Conservation (phyloP, 2,329 filamentous ascomycete genomes). For the Thelonectria discophora region DNA sequence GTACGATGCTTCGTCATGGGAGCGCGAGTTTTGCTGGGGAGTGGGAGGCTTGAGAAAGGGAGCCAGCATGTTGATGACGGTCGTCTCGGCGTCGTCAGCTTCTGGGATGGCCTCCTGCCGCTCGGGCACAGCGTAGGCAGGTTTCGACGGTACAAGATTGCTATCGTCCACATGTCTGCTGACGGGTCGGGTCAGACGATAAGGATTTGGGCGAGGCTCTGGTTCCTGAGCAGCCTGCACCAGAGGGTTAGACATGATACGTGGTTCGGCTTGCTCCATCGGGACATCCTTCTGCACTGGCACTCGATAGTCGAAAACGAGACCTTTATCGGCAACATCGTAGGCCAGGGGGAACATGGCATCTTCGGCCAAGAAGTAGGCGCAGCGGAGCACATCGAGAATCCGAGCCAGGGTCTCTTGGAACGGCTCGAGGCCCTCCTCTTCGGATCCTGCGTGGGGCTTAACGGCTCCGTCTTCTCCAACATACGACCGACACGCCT, state of each 20-base stretch:
- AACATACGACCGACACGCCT: constrained; percentile 52
- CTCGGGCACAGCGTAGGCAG: constrained; percentile 23
- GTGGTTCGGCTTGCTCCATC: constrained; percentile 3
- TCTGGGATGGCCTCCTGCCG: constrained; percentile 25
- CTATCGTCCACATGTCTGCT: constrained; percentile 12
- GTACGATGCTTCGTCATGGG: constrained; percentile 57
- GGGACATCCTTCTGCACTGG: background rate
- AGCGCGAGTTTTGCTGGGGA: constrained; percentile 47
- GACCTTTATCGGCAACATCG: constrained; percentile 39
- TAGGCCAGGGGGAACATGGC: constrained; percentile 50
- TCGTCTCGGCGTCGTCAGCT: constrained; percentile 47
- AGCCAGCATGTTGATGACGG: constrained; percentile 58
- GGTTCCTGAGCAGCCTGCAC: constrained; percentile 11
- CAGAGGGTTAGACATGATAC: background rate
- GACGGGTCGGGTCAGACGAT: constrained; percentile 18
- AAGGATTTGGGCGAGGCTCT: constrained; percentile 18
- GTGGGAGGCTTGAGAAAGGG: constrained; percentile 59
- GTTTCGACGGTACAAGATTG: constrained; percentile 17
- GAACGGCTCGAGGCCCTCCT: constrained; percentile 44
- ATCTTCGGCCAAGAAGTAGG: constrained; percentile 57
- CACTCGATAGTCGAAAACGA: constrained; percentile 48
- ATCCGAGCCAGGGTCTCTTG: constrained; percentile 57
- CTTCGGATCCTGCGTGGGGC: constrained; percentile 47
- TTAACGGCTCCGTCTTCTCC: constrained; percentile 50
- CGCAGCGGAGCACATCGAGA: constrained; percentile 59